Evolutionary conservation across 495 filamentous ascomycete genomes (phyloP).

Genomic region (Podospora sp.): DNA sequence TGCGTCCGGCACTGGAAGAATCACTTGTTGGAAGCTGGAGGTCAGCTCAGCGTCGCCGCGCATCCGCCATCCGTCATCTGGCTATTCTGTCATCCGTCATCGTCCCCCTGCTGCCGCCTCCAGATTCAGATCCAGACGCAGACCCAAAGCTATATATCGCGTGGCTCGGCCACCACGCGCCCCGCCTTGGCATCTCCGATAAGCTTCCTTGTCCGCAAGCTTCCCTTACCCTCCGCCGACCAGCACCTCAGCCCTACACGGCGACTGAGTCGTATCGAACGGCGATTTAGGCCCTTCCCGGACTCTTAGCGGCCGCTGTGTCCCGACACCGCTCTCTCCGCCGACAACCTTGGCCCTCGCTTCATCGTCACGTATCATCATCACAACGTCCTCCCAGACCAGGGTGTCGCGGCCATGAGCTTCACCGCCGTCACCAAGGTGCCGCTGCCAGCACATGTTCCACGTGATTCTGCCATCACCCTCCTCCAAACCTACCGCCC

Average conservation of each 20-base stretch:
- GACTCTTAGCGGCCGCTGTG: neutral
- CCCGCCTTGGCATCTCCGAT: conserved; percentile 4
- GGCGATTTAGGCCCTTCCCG: neutral
- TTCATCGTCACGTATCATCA: no score
- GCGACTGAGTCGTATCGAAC: neutral
- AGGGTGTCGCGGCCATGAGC: conserved; percentile 15
- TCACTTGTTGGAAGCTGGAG: neutral
- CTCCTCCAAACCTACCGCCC: conserved; percentile 39
- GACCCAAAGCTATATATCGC: neutral
- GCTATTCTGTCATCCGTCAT: no score
- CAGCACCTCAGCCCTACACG: conserved; percentile 1
- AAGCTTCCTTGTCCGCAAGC: neutral
- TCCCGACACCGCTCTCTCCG: neutral
- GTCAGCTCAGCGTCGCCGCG: neutral
- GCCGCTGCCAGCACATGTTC: conserved; percentile 37
- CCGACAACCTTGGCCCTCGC: no score
- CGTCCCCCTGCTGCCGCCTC: no score
- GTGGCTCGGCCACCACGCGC: neutral
- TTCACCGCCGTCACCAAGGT: conserved; percentile 37
- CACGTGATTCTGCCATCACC: conserved; percentile 31
- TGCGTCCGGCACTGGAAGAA: neutral
- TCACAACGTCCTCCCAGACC: no score
- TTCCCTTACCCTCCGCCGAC: neutral
- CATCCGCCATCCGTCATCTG: neutral
- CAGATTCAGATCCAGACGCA: neutral